Percentiles rank a stretch among this genome's conserved stretches.
phyloP scores from a whole-genome alignment of 2,329 filamentous ascomycete genomes.

The Neurospora sp. region DNA sequence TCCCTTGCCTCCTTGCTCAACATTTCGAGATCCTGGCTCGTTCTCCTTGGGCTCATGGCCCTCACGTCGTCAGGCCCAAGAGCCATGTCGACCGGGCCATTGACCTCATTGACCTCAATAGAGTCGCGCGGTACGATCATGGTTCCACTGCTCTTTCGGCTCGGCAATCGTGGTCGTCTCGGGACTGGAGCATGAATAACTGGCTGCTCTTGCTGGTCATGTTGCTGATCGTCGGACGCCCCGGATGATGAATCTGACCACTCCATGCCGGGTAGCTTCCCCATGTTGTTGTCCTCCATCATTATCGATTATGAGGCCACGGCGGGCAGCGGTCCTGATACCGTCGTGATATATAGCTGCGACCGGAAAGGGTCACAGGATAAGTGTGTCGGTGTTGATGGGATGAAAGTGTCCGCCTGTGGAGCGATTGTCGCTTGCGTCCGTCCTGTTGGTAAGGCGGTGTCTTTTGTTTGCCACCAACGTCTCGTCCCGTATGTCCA shows the following conservation, averaged over 20 bases:
- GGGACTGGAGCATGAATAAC: conserved; percentile 41
- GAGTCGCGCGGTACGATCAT: conserved; percentile 72
- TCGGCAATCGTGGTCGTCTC: conserved; percentile 56
- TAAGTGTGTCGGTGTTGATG: neutral
- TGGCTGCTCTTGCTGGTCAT: conserved; percentile 24
- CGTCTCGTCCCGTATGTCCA: neutral
- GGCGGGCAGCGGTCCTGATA: neutral
- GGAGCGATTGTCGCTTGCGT: neutral
- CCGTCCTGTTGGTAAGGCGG: neutral
- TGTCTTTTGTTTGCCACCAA: neutral
- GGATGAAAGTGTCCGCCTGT: neutral
- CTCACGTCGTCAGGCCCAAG: conserved; percentile 82
- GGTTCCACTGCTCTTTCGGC: conserved; percentile 70
- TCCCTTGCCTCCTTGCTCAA: conserved; percentile 73
- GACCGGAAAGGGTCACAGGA: neutral
- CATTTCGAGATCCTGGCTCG: conserved; percentile 81
- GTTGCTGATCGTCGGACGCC: conserved; percentile 21
- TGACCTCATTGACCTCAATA: conserved; percentile 39
- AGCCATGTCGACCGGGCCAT: conserved; percentile 59
- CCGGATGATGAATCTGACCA: conserved; percentile 26
- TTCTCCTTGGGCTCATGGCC: conserved; percentile 88
- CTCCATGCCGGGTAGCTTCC: conserved; percentile 15
- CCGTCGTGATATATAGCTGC: neutral
- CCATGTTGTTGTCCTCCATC: conserved; percentile 14
- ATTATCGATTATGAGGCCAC: neutral